Evolutionary conservation across 1,284 basidiomycete species (phyloP), one percentile per base, ranked within the genome.

Genomic region (Sporisorium graminicola): DNA sequence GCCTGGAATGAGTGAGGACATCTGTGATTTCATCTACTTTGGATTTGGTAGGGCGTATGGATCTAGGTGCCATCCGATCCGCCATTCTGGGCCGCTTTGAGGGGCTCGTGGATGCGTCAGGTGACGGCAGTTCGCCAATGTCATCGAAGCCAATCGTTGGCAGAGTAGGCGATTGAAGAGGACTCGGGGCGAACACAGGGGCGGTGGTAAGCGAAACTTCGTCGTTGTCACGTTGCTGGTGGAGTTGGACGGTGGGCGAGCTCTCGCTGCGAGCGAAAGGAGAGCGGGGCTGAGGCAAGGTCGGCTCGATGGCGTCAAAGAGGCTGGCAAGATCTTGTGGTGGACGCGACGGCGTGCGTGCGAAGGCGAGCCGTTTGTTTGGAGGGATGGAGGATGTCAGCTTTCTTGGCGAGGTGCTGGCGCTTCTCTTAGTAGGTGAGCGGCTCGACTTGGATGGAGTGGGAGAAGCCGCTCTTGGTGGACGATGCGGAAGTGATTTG

Each of bases 211-310:
- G 55, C 43, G 29, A 55, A 8, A 22, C 27, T 3, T 62, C 27
- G 49, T 42, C 31, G 13, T 43, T 53, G 29, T 57, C 40, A 43
- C 29, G 29, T 31, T 43, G 33, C 12, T 43, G 61, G 24, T 61
- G 58, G 5, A 70, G 57, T 16, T 37, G 52, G 10, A 59, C 60
- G 16, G 9, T 60, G 2, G 73, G 73, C 31, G 63, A 60, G 37
- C 73, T 75, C 44, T 70, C 73, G 53, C 73, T 75, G n/a, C 73
- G 52, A 7, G 49, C 53, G 29, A 75, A 75, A 6, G 73, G 64
- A 42, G 53, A 50, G 35, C 64, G 67, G 27, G 64, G 16, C 10
- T 47, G 63, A 26, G 59, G 59, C 35, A 69, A 22, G 9, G 63
- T 62, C 12, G 66, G 56, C 35, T 65, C 56, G 56, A 75, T 75